Evolutionary conservation across 805 yeast species (phyloP).

Genomic region (Zygosaccharomyces bisporus): DNA sequence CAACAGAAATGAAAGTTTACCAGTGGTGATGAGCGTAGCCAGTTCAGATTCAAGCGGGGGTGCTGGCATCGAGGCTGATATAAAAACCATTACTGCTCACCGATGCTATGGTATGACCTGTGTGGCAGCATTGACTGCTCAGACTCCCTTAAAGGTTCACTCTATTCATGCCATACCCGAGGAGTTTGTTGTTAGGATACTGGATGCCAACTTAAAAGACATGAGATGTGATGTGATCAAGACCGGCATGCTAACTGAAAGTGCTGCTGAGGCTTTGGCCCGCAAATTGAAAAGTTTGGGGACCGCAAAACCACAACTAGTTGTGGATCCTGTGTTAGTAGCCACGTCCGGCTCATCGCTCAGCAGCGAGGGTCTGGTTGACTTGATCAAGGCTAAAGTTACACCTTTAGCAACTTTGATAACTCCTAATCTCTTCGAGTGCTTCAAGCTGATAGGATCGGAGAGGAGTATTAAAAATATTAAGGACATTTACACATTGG

Average conservation of each 20-base stretch:
- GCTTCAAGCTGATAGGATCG: constrained; percentile 39
- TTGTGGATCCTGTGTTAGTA: constrained; percentile 81
- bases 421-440: constrained; percentile 78
- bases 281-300: constrained; percentile 36
- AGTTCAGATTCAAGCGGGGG: constrained; percentile 89
- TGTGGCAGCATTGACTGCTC: constrained; percentile 76
- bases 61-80: constrained; percentile 88
- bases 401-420: constrained; percentile 54
- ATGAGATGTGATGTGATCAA: constrained; percentile 63
- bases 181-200: constrained; percentile 43
- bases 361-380: constrained; percentile 39
- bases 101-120: constrained; percentile 75
- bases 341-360: constrained; percentile 72
- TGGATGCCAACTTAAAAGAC: constrained; percentile 57
- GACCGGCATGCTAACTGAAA: constrained; percentile 69
- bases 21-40: constrained; percentile 49
- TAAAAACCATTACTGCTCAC: constrained; percentile 73
- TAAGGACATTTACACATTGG: constrained; percentile 41
- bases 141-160: constrained; percentile 50
- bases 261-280: constrained; percentile 48
- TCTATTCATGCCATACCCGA: constrained; percentile 43
- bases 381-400: constrained; percentile 44
- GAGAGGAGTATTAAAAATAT: constrained; percentile 32
- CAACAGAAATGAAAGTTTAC: constrained; percentile 30
- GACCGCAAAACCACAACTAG: constrained; percentile 38